A percentile compares a stretch with the other conserved stretches of the same genome.
Evolutionary conservation across 1,284 basidiomycete species (phyloP).

Genomic region (Naganishia liquefaciens): DNA sequence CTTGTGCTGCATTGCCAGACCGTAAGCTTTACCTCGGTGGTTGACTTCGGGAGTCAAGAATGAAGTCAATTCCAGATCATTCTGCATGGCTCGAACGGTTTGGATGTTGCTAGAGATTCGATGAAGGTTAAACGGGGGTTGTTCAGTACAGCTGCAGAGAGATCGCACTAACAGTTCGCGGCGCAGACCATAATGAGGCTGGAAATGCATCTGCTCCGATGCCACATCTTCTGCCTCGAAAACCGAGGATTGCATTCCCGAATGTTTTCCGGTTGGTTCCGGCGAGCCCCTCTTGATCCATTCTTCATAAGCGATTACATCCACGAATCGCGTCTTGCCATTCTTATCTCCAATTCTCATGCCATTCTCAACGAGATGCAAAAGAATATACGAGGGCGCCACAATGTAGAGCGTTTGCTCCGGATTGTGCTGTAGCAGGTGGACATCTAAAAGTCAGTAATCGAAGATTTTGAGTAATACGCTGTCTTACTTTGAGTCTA

Average conservation of each 20-base stretch:
- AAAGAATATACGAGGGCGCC: conserved; percentile 51
- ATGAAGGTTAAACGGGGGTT: background rate
- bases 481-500: conserved; percentile 64
- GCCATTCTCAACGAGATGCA: conserved; percentile 50
- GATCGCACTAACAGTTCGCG: conserved; percentile 15
- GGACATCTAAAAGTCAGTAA: conserved; percentile 52
- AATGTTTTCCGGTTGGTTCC: background rate
- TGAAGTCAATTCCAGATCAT: conserved; percentile 37
- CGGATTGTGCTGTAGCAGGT: conserved; percentile 58
- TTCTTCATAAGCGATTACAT: conserved; percentile 36
- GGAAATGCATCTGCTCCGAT: conserved; percentile 8
- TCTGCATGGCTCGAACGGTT: conserved; percentile 6
- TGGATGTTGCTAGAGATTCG: conserved; percentile 3
- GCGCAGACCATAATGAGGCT: conserved; percentile 8
- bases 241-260: background rate
- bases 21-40: conserved; percentile 73
- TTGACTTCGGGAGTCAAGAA: conserved; percentile 68
- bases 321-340: conserved; percentile 40
- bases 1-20: conserved; percentile 65
- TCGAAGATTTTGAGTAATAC: too few relatives aligned
- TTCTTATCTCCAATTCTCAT: conserved; percentile 20
- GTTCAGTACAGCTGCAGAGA: background rate
- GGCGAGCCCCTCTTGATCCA: conserved; percentile 20
- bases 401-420: conserved; percentile 66
- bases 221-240: background rate